Base-by-base conservation (phyloP, 2,329 filamentous ascomycete species). In the Fusarium setosum region DNA sequence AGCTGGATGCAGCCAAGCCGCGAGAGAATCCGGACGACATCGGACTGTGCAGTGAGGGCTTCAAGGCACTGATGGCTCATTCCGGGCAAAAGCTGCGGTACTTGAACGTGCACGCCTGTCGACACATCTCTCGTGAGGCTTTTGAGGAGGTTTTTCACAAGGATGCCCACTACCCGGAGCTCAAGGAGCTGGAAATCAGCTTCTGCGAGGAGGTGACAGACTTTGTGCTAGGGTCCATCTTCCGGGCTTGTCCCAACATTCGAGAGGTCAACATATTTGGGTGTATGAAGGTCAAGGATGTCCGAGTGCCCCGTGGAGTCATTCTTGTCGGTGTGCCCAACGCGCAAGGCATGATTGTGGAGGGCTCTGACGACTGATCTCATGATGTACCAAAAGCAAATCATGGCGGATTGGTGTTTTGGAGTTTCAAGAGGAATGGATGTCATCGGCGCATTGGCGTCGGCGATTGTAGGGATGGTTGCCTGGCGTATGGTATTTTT, bases 1-100 rank as follows among this genome's bases (percentile, higher is more conserved):
- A 93, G 70, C 75, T 96, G 31, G 92, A 97, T 74, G 88, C 92
- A 59, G 80, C 82, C 47, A 86, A 86, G 23, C 90, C 93, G 0
- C 85, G 89, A 20, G 87, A 89, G 5, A 89, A 90, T 44, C 84
- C 87, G 0, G 80, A 88, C 56, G 83, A 85, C 21, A 80, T 95
- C 41, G 95, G 94, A 2, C 83, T 97, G 29, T 93, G 90, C 51
- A 90, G 89, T 1, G 79, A 85, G 6, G 94, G 92, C 0, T 95
- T 98, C 79, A 82, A 85, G 65, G 92, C 93, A 0, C 79, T 97
- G 40, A 97, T 97, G 92, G 80, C 82, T 1, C 95, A 97, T 74
- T 97, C 94, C 0, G 92, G 92, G 5, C 74, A 79, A 2, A 82
- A 79, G 11, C 78, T 98, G 3, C 83, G 84, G 59, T 81, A 85